Percentiles rank a stretch among this genome's conserved stretches.
These are phyloP conservation scores for Haplosporangium sp. DNA, from an alignment of 371 early-diverging fungal species.

Conservation along the genomic window DNA sequence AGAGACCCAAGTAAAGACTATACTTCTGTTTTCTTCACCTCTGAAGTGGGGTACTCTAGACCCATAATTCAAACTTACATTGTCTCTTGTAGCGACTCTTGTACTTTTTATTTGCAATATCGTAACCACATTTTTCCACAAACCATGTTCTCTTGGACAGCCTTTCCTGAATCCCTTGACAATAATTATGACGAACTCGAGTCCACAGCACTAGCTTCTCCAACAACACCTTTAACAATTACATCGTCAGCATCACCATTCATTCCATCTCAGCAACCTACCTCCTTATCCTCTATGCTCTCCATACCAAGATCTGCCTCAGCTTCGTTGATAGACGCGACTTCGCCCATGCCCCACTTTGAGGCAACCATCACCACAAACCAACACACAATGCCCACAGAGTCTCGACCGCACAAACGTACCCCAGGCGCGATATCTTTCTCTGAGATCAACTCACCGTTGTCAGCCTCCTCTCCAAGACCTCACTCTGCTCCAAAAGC, in stretches of 20 bases:
- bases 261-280: slow-evolving; percentile 1
- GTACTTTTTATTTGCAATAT: background rate
- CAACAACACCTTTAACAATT: slow-evolving; percentile 4
- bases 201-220: slow-evolving; percentile 14
- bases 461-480: slow-evolving; percentile 11
- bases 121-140: background rate
- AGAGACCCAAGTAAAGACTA: slow-evolving; percentile 1
- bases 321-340: slow-evolving; percentile 24
- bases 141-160: slow-evolving; percentile 47
- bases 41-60: background rate
- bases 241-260: slow-evolving; percentile 8
- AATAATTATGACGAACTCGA: slow-evolving; percentile 46
- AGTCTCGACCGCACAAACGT: slow-evolving; percentile 21
- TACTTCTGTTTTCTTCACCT: background rate
- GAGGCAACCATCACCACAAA: slow-evolving; percentile 7
- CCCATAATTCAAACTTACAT: background rate
- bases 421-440: slow-evolving; percentile 10
- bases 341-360: slow-evolving; percentile 26
- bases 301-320: slow-evolving; percentile 39
- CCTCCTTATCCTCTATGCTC: background rate
- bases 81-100: too few relatives aligned
- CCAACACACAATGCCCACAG: slow-evolving; percentile 14
- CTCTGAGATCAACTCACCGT: slow-evolving; percentile 25
- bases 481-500: background rate
- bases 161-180: slow-evolving; percentile 49